Evolutionary conservation across 257 asterid species (phyloP).

Genomic region (Nicotiana otophora): DNA sequence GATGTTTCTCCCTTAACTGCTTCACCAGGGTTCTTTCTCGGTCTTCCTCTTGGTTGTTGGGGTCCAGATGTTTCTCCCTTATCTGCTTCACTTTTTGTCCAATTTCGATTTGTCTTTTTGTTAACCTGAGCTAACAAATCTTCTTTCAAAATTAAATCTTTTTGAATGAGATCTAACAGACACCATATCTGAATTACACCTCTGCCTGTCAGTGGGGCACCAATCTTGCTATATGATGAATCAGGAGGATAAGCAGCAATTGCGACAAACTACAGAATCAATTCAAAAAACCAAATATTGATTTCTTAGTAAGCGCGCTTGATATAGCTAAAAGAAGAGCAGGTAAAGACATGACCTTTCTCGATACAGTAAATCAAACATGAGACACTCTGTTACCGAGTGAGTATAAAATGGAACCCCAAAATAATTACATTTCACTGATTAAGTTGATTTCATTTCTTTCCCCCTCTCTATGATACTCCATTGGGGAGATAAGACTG

Average conservation of each 20-base stretch:
- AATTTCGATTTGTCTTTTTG: conserved; percentile 26
- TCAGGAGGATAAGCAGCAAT: conserved; percentile 92
- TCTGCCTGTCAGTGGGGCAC: conserved; percentile 74
- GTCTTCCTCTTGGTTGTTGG: conserved; percentile 33
- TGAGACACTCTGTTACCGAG: background rate
- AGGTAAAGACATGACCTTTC: background rate
- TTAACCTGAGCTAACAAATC: conserved; percentile 26
- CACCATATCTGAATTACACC: conserved; percentile 95
- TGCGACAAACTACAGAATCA: conserved; percentile 66
- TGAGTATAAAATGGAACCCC: background rate
- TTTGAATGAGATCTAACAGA: conserved; percentile 32
- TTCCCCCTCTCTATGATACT: background rate
- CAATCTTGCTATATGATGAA: conserved; percentile 77
- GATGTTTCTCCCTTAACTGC: conserved; percentile 5
- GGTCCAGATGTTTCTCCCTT: conserved; percentile 15
- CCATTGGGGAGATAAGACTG: background rate
- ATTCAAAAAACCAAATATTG: conserved; percentile 10
- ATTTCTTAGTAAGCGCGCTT: background rate
- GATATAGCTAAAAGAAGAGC: background rate
- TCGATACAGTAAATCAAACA: background rate
- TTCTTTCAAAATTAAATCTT: conserved; percentile 14
- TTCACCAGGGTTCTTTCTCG: conserved; percentile 23
- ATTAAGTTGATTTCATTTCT: background rate
- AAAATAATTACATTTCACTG: background rate
- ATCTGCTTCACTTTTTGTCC: conserved; percentile 18